These are phyloP conservation scores for Trichophyton equinum DNA, from an alignment of 2,329 filamentous ascomycete species.

Conservation along the genomic window DNA sequence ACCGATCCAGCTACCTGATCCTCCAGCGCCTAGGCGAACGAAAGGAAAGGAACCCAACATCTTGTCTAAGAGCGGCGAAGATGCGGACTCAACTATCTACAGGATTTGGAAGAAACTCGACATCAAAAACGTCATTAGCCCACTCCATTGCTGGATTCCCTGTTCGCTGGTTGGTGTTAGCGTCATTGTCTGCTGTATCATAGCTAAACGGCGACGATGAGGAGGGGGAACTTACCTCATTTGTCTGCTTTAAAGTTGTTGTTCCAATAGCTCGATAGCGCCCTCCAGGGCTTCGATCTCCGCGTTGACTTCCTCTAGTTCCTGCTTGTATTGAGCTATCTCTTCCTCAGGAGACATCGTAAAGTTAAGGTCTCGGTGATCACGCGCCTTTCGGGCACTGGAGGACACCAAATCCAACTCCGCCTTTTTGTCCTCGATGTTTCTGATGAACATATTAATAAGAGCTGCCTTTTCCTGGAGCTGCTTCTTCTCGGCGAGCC, in stretches of 20 bases:
- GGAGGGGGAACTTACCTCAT: not conserved
- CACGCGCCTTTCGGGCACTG: constrained; percentile 1
- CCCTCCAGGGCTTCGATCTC: not conserved
- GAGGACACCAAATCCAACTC: too few species aligned
- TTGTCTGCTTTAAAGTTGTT: not conserved
- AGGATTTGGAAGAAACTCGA: not conserved
- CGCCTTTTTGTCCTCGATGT: too few species aligned
- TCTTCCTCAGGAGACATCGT: not conserved
- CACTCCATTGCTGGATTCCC: not conserved
- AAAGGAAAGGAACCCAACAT: not conserved
- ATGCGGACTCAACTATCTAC: not conserved
- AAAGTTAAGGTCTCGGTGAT: not conserved
- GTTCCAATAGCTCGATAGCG: not conserved
- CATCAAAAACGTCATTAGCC: not conserved
- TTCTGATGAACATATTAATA: too few species aligned
- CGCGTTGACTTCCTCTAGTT: too few species aligned
- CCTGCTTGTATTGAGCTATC: not conserved
- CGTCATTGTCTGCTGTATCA: not conserved
- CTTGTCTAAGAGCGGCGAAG: not conserved
- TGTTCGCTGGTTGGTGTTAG: constrained; percentile 8
- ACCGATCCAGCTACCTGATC: not conserved
- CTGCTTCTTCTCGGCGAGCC: too few species aligned
- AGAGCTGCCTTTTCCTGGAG: too few species aligned
- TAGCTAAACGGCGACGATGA: not conserved
- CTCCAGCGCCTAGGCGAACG: too few species aligned